phyloP scores from a whole-genome alignment of 257 asterid genomes.

The Voacanga thouarsii region DNA sequence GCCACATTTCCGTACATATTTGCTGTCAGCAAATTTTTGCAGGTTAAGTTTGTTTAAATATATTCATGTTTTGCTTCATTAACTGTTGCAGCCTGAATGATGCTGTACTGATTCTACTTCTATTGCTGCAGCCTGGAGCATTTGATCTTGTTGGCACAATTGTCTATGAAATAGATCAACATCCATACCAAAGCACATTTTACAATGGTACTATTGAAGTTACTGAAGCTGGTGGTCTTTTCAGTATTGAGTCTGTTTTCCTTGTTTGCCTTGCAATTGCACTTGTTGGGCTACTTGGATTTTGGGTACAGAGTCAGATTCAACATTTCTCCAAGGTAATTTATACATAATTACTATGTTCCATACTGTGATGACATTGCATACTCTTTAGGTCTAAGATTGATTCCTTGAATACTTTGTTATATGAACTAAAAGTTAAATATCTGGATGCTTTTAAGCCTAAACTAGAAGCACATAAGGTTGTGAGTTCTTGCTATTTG shows the following conservation, averaged over 20 bases:
- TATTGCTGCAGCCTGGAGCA: constrained; percentile 70
- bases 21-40: constrained; percentile 93
- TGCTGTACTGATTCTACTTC: neutral
- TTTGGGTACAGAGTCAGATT: constrained; percentile 65
- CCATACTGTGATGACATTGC: neutral
- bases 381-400: neutral
- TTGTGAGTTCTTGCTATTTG: neutral
- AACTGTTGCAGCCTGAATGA: neutral
- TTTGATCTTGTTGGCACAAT: constrained; percentile 88
- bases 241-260: constrained; percentile 94
- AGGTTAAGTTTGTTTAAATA: constrained; percentile 42
- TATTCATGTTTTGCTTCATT: neutral
- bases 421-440: too few species aligned
- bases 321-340: constrained; percentile 76
- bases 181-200: constrained; percentile 76
- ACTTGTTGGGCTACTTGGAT: constrained; percentile 57
- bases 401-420: neutral
- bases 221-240: constrained; percentile 69
- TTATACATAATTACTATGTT: neutral
- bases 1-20: constrained; percentile 86
- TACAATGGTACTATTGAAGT: constrained; percentile 96
- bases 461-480: neutral
- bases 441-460: neutral
- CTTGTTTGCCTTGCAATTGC: constrained; percentile 79
- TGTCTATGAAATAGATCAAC: constrained; percentile 80